phyloP scores from a whole-genome alignment of 1,284 basidiomycete genomes.

The Singerocomus rubriflavus region DNA sequence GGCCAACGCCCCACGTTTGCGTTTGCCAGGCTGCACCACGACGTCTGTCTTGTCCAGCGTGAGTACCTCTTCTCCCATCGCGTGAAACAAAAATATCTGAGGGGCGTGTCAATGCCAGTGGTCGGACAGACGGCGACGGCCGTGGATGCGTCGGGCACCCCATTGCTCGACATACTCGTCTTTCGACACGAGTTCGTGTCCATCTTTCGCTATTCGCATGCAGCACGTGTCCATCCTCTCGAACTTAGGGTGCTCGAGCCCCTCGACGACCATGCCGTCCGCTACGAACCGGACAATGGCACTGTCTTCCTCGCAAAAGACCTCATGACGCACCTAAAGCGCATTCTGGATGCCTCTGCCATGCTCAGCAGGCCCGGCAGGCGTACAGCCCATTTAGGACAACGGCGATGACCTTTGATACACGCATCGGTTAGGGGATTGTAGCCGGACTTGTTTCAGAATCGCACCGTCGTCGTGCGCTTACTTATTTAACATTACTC shows the following conservation, averaged over 20 bases:
- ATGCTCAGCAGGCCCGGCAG: conserved; percentile 13
- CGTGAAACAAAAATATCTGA: neutral
- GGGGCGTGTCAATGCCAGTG: neutral
- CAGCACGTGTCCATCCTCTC: conserved; percentile 42
- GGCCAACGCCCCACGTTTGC: conserved; percentile 36
- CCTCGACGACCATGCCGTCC: conserved; percentile 46
- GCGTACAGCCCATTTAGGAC: conserved; percentile 5
- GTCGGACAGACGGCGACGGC: conserved; percentile 14
- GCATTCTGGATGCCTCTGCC: conserved; percentile 34
- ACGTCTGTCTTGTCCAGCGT: conserved; percentile 51
- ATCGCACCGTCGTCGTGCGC: neutral
- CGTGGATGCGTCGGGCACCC: conserved; percentile 8
- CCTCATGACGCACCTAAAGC: conserved; percentile 51
- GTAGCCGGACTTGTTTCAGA: neutral
- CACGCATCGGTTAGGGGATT: neutral
- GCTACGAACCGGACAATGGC: conserved; percentile 60
- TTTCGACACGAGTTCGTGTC: conserved; percentile 60
- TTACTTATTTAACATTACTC: conserved; percentile 1
- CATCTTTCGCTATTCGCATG: conserved; percentile 53
- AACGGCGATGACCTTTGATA: conserved; percentile 8
- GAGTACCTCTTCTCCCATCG: conserved; percentile 5
- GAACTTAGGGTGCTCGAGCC: conserved; percentile 56
- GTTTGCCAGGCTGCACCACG: conserved; percentile 45
- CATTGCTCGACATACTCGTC: conserved; percentile 29
- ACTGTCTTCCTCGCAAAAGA: conserved; percentile 61